Conservation (phyloP, 2,329 filamentous ascomycete genomes). For the Alternaria ethzedia region DNA sequence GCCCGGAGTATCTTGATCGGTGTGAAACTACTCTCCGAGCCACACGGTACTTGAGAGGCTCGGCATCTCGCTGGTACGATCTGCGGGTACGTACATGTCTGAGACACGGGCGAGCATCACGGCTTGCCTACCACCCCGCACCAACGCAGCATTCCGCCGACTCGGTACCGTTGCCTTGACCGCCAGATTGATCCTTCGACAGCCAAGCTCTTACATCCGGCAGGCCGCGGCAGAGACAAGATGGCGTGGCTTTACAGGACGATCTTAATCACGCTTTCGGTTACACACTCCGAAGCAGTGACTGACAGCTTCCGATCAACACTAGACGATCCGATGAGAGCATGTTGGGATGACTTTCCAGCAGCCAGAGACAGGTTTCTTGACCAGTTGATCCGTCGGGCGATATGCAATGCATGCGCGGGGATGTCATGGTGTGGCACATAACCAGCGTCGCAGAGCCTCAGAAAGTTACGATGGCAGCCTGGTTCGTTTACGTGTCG, state of each 20-base stretch:
- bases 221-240: neutral
- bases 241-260: neutral
- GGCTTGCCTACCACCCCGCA: neutral
- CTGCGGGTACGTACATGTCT: conserved; percentile 1
- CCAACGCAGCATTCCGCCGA: neutral
- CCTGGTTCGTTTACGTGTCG: neutral
- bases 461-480: neutral
- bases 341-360: neutral
- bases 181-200: neutral
- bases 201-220: neutral
- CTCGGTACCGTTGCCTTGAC: neutral
- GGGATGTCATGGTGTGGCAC: neutral
- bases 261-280: neutral
- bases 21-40: neutral
- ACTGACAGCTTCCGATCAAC: neutral
- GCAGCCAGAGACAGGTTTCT: neutral
- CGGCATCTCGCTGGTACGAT: neutral
- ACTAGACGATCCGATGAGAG: neutral
- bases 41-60: neutral
- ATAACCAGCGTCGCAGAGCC: neutral
- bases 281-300: neutral
- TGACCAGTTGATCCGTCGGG: neutral
- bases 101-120: conserved; percentile 1
- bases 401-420: neutral
- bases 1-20: neutral